Conservation (phyloP, 2,329 filamentous ascomycete species). For the Alternaria sp. region DNA sequence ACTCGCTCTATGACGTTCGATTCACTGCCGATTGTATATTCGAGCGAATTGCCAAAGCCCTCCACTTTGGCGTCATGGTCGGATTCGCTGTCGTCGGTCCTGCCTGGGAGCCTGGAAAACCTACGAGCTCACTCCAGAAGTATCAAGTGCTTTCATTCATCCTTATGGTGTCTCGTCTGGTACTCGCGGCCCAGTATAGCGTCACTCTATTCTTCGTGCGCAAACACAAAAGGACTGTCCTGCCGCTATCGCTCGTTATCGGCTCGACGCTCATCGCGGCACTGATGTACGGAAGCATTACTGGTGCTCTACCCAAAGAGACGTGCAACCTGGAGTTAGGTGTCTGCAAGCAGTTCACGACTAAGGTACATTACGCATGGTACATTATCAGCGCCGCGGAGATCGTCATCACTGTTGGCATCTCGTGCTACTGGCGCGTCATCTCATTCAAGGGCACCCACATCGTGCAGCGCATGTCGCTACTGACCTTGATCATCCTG, state of each 20-base stretch:
- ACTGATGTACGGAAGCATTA: conserved; percentile 36
- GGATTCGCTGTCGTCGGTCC: conserved; percentile 67
- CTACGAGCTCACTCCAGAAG: conserved; percentile 49
- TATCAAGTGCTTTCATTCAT: conserved; percentile 50
- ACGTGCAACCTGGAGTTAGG: background rate
- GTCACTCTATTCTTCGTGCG: conserved; percentile 44
- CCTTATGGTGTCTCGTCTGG: conserved; percentile 46
- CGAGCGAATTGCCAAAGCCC: conserved; percentile 63
- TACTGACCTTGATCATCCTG: conserved; percentile 49
- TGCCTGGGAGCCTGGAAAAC: conserved; percentile 29
- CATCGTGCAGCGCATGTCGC: conserved; percentile 46
- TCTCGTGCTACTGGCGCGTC: conserved; percentile 41
- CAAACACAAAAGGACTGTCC: conserved; percentile 33
- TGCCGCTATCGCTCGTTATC: conserved; percentile 45
- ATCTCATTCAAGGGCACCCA: conserved; percentile 50
- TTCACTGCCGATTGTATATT: conserved; percentile 70
- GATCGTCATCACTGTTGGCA: conserved; percentile 36
- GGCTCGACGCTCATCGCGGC: conserved; percentile 42
- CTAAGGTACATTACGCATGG: background rate
- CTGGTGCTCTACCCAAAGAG: conserved; percentile 27
- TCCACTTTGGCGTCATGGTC: conserved; percentile 69
- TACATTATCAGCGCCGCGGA: conserved; percentile 53
- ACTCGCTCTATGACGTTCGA: conserved; percentile 69
- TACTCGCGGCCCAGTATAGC: conserved; percentile 49
- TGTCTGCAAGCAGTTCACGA: conserved; percentile 4